These are phyloP conservation scores for Strobilomyces echinocephalus DNA, from an alignment of 768 basidiomycete species.

Conservation along the genomic window DNA sequence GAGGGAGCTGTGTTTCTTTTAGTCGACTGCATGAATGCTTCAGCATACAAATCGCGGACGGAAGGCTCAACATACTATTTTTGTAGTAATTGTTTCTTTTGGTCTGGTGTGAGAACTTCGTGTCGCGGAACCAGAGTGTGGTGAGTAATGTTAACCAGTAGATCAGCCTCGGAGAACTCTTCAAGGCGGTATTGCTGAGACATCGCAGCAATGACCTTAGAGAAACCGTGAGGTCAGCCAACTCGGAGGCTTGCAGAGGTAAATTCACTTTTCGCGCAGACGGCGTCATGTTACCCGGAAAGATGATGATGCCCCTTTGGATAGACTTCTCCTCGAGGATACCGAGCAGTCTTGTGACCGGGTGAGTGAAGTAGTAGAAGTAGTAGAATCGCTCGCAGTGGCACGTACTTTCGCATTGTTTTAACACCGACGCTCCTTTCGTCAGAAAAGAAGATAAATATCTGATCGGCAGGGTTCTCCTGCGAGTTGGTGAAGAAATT, in stretches of 20 bases:
- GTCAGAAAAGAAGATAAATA: slow-evolving; percentile 95
- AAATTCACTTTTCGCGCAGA: slow-evolving; percentile 83
- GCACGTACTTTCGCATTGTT: slow-evolving; percentile 89
- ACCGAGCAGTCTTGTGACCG: slow-evolving; percentile 59
- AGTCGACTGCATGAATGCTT: slow-evolving; percentile 60
- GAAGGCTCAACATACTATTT: slow-evolving; percentile 71
- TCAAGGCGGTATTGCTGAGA: slow-evolving; percentile 81
- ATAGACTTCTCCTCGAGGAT: slow-evolving; percentile 92
- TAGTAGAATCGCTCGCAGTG: background rate
- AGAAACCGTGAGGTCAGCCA: slow-evolving; percentile 1
- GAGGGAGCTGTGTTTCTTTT: slow-evolving; percentile 95
- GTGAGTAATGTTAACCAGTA: slow-evolving; percentile 95
- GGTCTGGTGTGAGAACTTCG: slow-evolving; percentile 77
- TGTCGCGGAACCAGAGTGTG: slow-evolving; percentile 94
- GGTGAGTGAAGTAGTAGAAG: slow-evolving; percentile 8
- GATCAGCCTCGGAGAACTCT: slow-evolving; percentile 93
- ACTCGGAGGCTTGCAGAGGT: background rate
- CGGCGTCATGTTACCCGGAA: slow-evolving; percentile 94
- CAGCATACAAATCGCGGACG: slow-evolving; percentile 5
- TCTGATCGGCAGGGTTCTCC: slow-evolving; percentile 65
- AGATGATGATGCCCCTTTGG: slow-evolving; percentile 89
- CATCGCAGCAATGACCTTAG: slow-evolving; percentile 89
- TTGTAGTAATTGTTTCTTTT: slow-evolving; percentile 81
- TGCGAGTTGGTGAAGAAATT: slow-evolving; percentile 84
- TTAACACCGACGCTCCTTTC: slow-evolving; percentile 95